These are phyloP conservation scores for Dactylellina drechsleri DNA, from an alignment of 2,329 filamentous ascomycete genomes.

Conservation along the genomic window DNA sequence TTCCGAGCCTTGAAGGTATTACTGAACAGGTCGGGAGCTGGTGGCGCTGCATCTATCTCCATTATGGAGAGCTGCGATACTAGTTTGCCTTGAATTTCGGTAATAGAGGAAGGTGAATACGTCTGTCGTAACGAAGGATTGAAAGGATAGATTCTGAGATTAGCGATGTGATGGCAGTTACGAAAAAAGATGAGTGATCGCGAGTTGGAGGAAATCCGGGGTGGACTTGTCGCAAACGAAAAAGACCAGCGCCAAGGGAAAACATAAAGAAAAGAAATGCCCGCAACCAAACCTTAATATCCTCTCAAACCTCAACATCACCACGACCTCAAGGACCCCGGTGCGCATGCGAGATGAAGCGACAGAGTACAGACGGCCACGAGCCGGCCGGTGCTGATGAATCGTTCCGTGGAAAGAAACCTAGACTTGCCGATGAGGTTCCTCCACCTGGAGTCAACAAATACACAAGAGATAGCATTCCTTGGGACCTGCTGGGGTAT, in stretches of 20 bases:
- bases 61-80: conserved; percentile 10
- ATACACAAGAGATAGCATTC: conserved; percentile 44
- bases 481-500: conserved; percentile 46
- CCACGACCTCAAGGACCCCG: no score
- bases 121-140: no score
- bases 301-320: no score
- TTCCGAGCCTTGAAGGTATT: conserved; percentile 46
- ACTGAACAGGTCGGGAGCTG: conserved; percentile 27
- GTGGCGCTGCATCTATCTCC: conserved; percentile 32
- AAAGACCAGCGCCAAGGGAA: no score
- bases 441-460: conserved; percentile 30
- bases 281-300: no score
- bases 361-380: conserved; percentile 29
- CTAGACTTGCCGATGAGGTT: conserved; percentile 17
- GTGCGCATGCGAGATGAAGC: conserved; percentile 25
- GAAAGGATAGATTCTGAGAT: no score
- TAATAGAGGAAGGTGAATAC: not conserved
- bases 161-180: not conserved
- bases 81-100: not conserved
- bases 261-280: no score
- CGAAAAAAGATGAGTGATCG: conserved; percentile 4
- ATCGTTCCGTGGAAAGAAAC: conserved; percentile 38
- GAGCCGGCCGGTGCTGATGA: conserved; percentile 13
- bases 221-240: not conserved
- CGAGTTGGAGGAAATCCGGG: conserved; percentile 17